Conservation (phyloP, 2,329 filamentous ascomycete species). For the Cordyceps militaris region DNA sequence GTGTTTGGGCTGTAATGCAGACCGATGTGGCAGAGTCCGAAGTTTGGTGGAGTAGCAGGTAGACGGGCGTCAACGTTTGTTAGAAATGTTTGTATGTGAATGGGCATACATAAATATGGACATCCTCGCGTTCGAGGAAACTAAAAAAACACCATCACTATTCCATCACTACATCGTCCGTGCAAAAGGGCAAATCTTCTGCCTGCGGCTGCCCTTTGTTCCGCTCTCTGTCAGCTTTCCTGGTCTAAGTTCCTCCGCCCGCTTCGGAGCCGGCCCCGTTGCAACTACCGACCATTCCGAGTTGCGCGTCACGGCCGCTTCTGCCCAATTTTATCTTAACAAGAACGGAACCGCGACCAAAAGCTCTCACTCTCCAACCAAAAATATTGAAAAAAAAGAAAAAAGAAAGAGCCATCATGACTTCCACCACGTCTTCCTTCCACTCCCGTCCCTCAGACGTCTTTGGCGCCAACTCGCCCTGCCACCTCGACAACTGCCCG, state of each 20-base stretch:
- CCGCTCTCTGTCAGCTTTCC: neutral
- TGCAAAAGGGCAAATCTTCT: neutral
- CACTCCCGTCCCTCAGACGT: neutral
- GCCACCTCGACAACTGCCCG: constrained; percentile 41
- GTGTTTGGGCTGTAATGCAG: neutral
- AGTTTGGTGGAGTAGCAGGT: neutral
- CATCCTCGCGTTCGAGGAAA: neutral
- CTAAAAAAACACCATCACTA: too few species aligned
- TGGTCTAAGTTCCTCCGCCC: neutral
- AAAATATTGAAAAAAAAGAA: neutral
- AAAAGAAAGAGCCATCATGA: neutral
- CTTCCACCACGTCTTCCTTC: neutral
- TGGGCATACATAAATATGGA: neutral
- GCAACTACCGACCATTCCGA: neutral
- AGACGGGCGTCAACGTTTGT: neutral
- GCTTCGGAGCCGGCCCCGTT: neutral
- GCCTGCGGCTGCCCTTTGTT: neutral
- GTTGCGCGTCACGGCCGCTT: neutral
- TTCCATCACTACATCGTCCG: too few species aligned
- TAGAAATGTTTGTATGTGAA: neutral
- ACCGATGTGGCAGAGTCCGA: neutral
- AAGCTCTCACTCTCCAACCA: neutral
- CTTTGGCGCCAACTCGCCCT: constrained; percentile 40
- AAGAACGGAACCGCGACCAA: neutral
- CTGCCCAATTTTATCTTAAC: neutral